These are phyloP conservation scores for Erodium maritimum DNA, from an alignment of 345 rosid genomes.

Conservation along the genomic window DNA sequence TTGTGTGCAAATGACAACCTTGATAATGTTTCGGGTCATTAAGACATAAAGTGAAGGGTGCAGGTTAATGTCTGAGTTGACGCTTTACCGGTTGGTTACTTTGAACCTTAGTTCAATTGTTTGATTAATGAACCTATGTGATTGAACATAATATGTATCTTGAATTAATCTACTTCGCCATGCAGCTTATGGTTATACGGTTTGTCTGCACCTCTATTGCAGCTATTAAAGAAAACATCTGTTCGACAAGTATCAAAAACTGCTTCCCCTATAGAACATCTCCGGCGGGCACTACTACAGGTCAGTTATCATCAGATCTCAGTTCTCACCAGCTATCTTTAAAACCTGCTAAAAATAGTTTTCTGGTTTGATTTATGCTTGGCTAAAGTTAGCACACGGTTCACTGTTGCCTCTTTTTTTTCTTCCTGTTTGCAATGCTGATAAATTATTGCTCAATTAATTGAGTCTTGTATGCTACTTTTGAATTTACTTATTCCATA, in stretches of 20 bases:
- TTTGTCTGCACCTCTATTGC: conserved; percentile 30
- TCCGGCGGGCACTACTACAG: conserved; percentile 56
- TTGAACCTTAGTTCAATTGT: not conserved
- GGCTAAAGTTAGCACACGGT: not conserved
- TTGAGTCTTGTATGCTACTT: not conserved
- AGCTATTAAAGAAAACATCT: conserved; percentile 67
- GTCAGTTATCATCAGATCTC: conserved; percentile 25
- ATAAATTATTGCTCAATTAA: not conserved
- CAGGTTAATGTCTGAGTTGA: not conserved
- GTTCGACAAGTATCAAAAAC: conserved; percentile 58
- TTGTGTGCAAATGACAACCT: not conserved
- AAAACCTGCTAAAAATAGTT: too few relatives aligned
- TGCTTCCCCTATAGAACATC: conserved; percentile 58
- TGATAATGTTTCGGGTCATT: not conserved
- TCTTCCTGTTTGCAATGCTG: not conserved
- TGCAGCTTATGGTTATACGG: conserved; percentile 18
- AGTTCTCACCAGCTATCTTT: not conserved
- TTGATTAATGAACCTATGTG: not conserved
- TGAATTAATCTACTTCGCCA: conserved; percentile 12
- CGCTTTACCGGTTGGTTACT: not conserved
- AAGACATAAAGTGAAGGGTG: not conserved
- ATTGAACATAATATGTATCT: conserved; percentile 8
- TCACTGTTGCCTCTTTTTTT: not conserved
- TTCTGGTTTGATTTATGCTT: too few relatives aligned
- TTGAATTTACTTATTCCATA: not conserved